Base-by-base conservation (phyloP, 805 yeast species). In the Ogataea zsoltii region DNA sequence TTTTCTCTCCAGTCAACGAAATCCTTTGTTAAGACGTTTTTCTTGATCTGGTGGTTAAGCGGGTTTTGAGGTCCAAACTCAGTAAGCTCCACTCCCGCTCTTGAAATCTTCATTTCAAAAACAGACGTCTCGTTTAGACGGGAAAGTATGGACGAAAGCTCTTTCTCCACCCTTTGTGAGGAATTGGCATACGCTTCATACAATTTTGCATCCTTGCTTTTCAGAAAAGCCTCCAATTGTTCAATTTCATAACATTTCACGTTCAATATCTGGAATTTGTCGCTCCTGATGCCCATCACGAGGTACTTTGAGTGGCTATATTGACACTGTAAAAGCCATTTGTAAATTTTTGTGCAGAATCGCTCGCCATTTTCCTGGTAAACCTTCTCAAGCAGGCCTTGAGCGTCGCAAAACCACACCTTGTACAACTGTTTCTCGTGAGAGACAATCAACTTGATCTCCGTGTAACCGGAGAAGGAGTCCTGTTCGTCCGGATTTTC, bases 251-350 rank as follows among this genome's bases (percentile, higher is more conserved):
- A 41, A n/a, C 19, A 19, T 11, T 41, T 13, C 13, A 48, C 28
- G 15, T 28, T 30, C 5, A 17, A 12, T 1, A 44, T 33, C 9
- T 29, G 21, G 33, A 29, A 48, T 2, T 23, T 13, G 12, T 16
- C 14, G 29, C 34, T 23, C 26, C 51, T 37, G n/a, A 44, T 34
- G 7, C 51, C 51, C 17, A 48, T 12, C 7, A 48, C 36, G 15
- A 48, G 33, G 19, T 44, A 25, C 9, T 28, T 18, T 12, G 26
- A 23, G 4, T 26, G 28, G 9, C 46, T 39, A 33, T 44, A 48
- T 9, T 44, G 26, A n/a, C 48, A 41, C 35, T 48, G 51, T 2
- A 48, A n/a, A 13, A 44, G 31, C 48, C 48, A 44, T n/a, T 38
- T 44, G 19, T 31, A 34, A 13, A 44, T 7, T 17, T 33, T 42